Evolutionary conservation across 2,329 filamentous ascomycete species (phyloP), one percentile per base, ranked within the genome.

Genomic region (Fusarium sp.): DNA sequence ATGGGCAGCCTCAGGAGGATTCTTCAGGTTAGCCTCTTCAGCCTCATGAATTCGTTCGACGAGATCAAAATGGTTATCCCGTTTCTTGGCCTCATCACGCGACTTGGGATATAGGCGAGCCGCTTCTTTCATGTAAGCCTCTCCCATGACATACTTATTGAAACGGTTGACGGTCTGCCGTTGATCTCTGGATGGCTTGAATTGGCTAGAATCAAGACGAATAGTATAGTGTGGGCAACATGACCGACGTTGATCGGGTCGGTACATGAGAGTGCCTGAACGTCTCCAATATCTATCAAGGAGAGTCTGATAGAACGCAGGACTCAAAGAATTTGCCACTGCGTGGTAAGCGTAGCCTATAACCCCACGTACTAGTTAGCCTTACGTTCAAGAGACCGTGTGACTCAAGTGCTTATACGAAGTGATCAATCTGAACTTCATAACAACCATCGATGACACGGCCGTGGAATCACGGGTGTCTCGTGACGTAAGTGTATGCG

Each of bases 211-310:
- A 76, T 94, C 92, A 25, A 95, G 85, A 51, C 93, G 90, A 60
- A 96, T 91, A 2, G 93, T 94, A 80, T 95, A 98, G 78, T 98
- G 94, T 48, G 95, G 94, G 80, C 96, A 99, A 78, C 96, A 99
- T 69, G 94, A 93, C 63, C 90, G 86, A 65, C 88, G 87, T 76
- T 94, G 91, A 80, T 96, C 92, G 19, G 93, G 93, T 68, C 93
- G 90, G 82, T 96, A 96, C 54, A 96, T 84, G 14, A 94, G 84
- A 33, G 83, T 89, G 21, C 88, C 90, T 41, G 90, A 94, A 70
- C 93, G 88, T 80, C 93, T 91, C 93, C 93, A 96, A 69, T 91
- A 93, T 72, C 92, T 89, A 80, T 94, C 89, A 48, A 95, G 83
- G 41, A 96, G 84, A 46, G 80, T 83, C 79, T 95, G 92, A 76